phyloP scores from a whole-genome alignment of 2,329 filamentous ascomycete species.

The Helotiales sp. region DNA sequence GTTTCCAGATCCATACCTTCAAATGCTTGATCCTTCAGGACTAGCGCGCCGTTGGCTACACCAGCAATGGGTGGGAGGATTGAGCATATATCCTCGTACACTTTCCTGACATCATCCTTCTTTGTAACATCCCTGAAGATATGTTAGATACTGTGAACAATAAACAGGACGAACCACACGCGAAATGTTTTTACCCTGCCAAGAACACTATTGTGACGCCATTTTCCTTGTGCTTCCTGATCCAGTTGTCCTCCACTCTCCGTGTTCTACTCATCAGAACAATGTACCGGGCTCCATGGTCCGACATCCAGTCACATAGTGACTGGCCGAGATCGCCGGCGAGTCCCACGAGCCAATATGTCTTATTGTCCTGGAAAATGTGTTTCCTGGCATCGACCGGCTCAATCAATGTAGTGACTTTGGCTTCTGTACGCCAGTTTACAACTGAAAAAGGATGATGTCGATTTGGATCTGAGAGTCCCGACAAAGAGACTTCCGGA shows the following conservation, averaged over 20 bases:
- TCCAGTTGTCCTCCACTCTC: background rate
- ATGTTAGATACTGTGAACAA: too few relatives aligned
- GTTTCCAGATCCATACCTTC: background rate
- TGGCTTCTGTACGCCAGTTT: background rate
- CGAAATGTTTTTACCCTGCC: too few relatives aligned
- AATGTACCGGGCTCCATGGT: background rate
- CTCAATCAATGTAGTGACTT: background rate
- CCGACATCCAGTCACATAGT: background rate
- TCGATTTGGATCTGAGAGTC: too few relatives aligned
- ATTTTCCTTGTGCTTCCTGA: too few relatives aligned
- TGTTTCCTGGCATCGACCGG: background rate
- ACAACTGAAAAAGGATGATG: too few relatives aligned
- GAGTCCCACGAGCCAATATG: background rate
- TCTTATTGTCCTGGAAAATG: background rate
- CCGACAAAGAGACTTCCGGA: too few relatives aligned
- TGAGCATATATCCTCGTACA: background rate
- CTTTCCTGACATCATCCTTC: background rate
- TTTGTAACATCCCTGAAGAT: background rate
- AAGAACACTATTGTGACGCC: too few relatives aligned
- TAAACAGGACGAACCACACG: too few relatives aligned
- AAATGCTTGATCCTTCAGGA: background rate
- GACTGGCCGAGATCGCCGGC: background rate
- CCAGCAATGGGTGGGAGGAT: background rate
- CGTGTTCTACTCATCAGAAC: background rate
- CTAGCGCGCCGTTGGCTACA: background rate